Conservation (phyloP, 1,284 basidiomycete genomes). For the Phellopilus nigrolimitatus region DNA sequence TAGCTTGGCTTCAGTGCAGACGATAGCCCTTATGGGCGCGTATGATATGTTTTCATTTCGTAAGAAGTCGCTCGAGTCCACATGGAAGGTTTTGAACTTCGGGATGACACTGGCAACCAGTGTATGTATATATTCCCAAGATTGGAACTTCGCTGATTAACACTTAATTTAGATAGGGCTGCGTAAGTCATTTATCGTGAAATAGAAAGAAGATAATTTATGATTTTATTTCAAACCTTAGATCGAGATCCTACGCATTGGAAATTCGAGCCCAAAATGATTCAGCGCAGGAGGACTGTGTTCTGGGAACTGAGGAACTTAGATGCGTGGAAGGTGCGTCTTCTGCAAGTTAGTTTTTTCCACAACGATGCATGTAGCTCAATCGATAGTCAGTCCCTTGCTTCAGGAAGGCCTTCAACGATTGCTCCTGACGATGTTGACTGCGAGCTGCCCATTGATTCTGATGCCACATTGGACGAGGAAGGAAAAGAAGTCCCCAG, state of each 20-base stretch:
- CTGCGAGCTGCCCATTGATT: conserved; percentile 11
- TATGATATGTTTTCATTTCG: conserved; percentile 25
- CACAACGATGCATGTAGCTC: too few relatives aligned
- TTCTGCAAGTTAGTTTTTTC: neutral
- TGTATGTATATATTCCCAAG: conserved; percentile 21
- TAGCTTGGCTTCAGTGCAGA: conserved; percentile 31
- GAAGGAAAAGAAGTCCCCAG: conserved; percentile 1
- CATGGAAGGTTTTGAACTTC: conserved; percentile 26
- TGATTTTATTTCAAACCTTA: conserved; percentile 20
- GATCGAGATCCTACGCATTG: conserved; percentile 41
- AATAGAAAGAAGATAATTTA: neutral
- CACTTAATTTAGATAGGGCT: conserved; percentile 27
- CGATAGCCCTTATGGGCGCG: conserved; percentile 25
- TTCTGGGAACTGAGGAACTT: conserved; percentile 41
- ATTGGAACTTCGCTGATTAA: neutral
- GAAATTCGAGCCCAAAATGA: conserved; percentile 34
- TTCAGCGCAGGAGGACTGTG: conserved; percentile 37
- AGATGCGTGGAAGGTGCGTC: conserved; percentile 32
- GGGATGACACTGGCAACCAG: conserved; percentile 25
- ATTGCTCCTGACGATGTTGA: conserved; percentile 3
- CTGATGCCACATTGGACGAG: conserved; percentile 1
- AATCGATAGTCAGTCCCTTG: neutral
- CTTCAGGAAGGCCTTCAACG: conserved; percentile 4
- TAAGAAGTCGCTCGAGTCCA: conserved; percentile 24
- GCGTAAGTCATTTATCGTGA: too few relatives aligned